Evolutionary conservation across 495 filamentous ascomycete genomes (phyloP).

Genomic region (Talaromyces thailandensis): DNA sequence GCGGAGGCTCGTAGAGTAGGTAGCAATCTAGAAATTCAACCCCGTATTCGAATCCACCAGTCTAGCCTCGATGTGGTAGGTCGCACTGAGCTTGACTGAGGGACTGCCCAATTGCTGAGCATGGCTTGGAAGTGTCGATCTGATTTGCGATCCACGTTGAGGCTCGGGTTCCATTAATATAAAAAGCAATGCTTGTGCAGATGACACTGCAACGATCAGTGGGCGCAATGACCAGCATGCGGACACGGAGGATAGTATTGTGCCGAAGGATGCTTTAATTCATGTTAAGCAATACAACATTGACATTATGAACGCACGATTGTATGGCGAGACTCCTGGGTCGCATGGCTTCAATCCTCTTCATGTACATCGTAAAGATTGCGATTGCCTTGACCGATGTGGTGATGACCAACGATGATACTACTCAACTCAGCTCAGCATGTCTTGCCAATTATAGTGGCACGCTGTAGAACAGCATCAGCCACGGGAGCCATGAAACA

Average conservation of each 20-base stretch:
- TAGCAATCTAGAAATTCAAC: conserved; percentile 1
- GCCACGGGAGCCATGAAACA: not conserved
- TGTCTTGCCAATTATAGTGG: not conserved
- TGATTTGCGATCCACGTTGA: not conserved
- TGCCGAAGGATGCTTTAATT: not conserved
- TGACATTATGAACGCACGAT: not conserved
- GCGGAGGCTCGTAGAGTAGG: not conserved
- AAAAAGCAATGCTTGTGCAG: not conserved
- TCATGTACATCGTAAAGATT: not conserved
- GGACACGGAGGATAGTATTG: not conserved
- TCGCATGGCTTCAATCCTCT: not conserved
- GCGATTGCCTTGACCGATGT: not conserved
- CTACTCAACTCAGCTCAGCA: not conserved
- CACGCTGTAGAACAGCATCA: not conserved
- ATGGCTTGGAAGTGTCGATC: not conserved
- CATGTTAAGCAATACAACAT: not conserved
- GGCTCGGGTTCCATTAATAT: not conserved
- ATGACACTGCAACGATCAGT: not conserved
- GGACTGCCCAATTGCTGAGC: not conserved
- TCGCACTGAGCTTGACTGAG: not conserved
- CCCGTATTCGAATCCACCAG: not conserved
- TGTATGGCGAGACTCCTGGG: not conserved
- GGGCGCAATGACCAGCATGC: not conserved
- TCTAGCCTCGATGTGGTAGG: not conserved
- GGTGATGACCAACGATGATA: not conserved